phyloP scores from a whole-genome alignment of 148 eudicot genomes.

The Chenopodium album region DNA sequence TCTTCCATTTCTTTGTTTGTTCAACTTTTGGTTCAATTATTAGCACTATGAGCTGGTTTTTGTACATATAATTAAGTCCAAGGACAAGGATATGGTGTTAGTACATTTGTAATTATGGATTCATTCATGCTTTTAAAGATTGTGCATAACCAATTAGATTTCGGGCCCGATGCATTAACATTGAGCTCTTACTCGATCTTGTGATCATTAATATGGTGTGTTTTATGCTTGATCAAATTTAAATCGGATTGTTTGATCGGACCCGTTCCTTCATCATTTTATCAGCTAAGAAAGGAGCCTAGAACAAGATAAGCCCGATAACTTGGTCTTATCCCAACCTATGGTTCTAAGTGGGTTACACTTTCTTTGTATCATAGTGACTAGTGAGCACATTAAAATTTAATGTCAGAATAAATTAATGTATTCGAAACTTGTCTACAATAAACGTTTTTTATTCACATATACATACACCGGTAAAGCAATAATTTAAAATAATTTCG shows the following conservation, averaged over 20 bases:
- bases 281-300: too few relatives aligned
- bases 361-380: too few relatives aligned
- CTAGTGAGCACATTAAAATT: too few relatives aligned
- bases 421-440: background rate
- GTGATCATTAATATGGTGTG: background rate
- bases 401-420: too few relatives aligned
- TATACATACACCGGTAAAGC: background rate
- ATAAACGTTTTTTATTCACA: background rate
- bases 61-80: constrained; percentile 18
- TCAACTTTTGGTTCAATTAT: constrained; percentile 27
- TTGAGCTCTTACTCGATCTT: background rate
- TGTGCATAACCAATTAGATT: constrained; percentile 16
- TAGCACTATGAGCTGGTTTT: constrained; percentile 33
- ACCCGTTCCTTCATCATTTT: too few relatives aligned
- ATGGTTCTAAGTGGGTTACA: too few relatives aligned
- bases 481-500: background rate
- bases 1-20: constrained; percentile 2
- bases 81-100: constrained; percentile 10
- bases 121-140: constrained; percentile 17
- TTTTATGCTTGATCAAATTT: too few relatives aligned
- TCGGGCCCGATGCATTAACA: constrained; percentile 19
- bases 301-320: too few relatives aligned
- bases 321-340: too few relatives aligned
- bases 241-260: too few relatives aligned
- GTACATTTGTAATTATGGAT: constrained; percentile 15